Conservation (phyloP, 1,284 basidiomycete genomes). For the Termitomyces sp. region DNA sequence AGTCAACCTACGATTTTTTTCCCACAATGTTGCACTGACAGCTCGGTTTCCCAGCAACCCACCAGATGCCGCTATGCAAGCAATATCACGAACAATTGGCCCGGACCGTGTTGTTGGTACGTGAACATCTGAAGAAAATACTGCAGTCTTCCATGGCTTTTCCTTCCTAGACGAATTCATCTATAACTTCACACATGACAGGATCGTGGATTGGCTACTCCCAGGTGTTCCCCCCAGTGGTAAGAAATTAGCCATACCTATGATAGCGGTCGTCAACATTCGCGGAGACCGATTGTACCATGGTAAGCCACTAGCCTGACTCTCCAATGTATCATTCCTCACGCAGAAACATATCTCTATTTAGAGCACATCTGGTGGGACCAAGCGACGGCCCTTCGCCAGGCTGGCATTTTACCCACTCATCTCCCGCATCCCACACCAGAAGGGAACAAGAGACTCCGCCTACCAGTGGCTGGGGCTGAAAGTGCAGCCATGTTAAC, state of each 20-base stretch:
- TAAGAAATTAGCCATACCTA: slow-evolving; percentile 43
- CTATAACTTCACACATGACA: slow-evolving; percentile 42
- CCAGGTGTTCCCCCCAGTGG: slow-evolving; percentile 48
- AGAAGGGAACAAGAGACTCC: slow-evolving; percentile 22
- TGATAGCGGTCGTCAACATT: slow-evolving; percentile 52
- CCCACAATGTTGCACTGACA: not conserved
- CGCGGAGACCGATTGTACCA: slow-evolving; percentile 49
- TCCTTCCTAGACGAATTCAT: slow-evolving; percentile 38
- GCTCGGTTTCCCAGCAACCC: slow-evolving; percentile 33
- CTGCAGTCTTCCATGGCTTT: not conserved
- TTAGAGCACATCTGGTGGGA: slow-evolving; percentile 49
- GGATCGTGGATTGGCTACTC: slow-evolving; percentile 41
- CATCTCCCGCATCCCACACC: slow-evolving; percentile 27
- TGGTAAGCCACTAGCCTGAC: slow-evolving; percentile 21
- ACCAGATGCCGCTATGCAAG: slow-evolving; percentile 35
- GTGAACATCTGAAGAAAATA: slow-evolving; percentile 8
- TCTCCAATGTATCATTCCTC: not conserved
- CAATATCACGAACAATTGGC: slow-evolving; percentile 47
- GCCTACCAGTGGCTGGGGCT: slow-evolving; percentile 37
- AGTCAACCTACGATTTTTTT: slow-evolving; percentile 12
- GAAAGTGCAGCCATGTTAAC: slow-evolving; percentile 34
- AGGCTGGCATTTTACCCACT: slow-evolving; percentile 36
- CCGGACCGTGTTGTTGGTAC: slow-evolving; percentile 43
- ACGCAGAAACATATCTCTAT: not conserved
- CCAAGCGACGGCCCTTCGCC: slow-evolving; percentile 37